These are phyloP conservation scores for Coffea humblotiana DNA, from an alignment of 305 asterid genomes.

Conservation along the genomic window DNA sequence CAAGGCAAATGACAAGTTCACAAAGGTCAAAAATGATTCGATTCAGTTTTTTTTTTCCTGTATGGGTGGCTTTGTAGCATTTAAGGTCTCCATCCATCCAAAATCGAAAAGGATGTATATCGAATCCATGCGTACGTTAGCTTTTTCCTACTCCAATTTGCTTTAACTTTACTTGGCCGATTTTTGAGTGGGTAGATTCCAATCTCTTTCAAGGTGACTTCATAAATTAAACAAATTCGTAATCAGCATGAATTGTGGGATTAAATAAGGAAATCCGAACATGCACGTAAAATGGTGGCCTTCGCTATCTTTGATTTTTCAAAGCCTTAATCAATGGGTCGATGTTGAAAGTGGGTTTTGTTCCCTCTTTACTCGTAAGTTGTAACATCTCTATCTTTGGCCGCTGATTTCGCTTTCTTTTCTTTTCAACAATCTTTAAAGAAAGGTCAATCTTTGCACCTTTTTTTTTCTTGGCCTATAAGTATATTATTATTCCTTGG, in stretches of 20 bases:
- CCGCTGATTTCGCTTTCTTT: not conserved
- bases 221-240: not conserved
- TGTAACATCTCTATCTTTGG: not conserved
- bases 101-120: not conserved
- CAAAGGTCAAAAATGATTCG: not conserved
- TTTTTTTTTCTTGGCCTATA: not conserved
- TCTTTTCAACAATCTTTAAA: not conserved
- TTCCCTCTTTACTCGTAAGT: too few relatives aligned
- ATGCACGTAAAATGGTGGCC: not conserved
- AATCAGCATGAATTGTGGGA: not conserved
- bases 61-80: not conserved
- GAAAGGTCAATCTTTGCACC: not conserved
- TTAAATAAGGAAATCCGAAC: not conserved
- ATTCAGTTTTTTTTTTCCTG: not conserved
- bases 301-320: not conserved
- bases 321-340: not conserved
- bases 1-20: too few relatives aligned
- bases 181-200: not conserved
- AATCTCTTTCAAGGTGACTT: not conserved
- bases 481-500: too few relatives aligned
- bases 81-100: not conserved
- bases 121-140: slow-evolving; percentile 2
- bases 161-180: not conserved
- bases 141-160: not conserved
- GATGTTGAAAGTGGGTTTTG: not conserved